Evolutionary conservation across 305 asterid genomes (phyloP), one percentile per base, ranked within the genome.

Genomic region (Plantago coronopus): DNA sequence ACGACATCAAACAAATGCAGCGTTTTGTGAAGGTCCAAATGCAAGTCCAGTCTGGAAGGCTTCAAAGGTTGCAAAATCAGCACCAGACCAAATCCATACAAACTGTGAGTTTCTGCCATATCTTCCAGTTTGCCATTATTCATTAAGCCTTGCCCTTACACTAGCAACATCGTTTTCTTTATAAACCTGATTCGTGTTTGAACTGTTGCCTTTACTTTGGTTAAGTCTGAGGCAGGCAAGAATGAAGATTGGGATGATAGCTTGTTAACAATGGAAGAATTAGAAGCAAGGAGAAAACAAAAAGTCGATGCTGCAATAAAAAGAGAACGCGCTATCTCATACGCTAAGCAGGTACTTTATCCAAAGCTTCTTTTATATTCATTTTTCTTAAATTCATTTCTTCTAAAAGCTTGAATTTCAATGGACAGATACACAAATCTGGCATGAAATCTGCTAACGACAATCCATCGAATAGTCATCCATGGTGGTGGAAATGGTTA

Each of bases 401-500:
- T 21, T 23, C 16, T 20, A 20, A 13, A 48, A 8, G 17, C 25
- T 50, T 14, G 16, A 50, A 20, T 16, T 21, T 50, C 17, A 11
- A 6, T 21, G 12, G 27, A 5, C 84, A 93, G 96, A 72, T 79
- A 53, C 75, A 94, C 93, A 93, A 84, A 64, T 69, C 71, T 16
- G 71, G 71, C 61, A 76, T 81, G 18, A 79, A 61, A 68, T 55
- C 83, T 7, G 67, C 65, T 60, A 77, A 80, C 16, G 88, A 74
- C 64, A 10, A 75, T 47, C 83, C 77, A 59, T 62, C 87, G 14
- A 79, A 76, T n/a, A 84, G 95, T 20, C 82, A 78, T 54, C 96
- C 99, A 1, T 85, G 95, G 94, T 93, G 96, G 97, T 85, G 97
- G 99, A 93, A 82, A 75, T 89, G 97, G 99, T 68, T 89, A 68